phyloP scores from a whole-genome alignment of 1,139 yeast genomes.

The Hansenula sp. region DNA sequence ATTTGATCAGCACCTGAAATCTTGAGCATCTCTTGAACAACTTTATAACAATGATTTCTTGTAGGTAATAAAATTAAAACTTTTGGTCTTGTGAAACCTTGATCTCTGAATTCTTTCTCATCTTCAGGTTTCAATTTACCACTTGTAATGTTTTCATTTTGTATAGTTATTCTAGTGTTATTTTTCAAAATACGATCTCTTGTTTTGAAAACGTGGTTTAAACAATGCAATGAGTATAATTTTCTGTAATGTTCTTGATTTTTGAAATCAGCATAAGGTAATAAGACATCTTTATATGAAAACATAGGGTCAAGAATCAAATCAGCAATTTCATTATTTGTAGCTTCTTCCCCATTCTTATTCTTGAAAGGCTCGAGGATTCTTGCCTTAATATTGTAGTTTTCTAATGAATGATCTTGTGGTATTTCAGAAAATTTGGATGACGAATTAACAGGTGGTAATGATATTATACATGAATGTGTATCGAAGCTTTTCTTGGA shows the following conservation, averaged over 20 bases:
- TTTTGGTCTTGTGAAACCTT: constrained; percentile 93
- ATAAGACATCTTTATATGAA: constrained; percentile 67
- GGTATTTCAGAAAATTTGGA: constrained; percentile 11
- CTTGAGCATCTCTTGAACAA: constrained; percentile 58
- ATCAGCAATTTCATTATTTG: constrained; percentile 17
- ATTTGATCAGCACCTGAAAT: constrained; percentile 69
- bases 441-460: constrained; percentile 14
- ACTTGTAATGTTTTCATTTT: constrained; percentile 38
- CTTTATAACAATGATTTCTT: constrained; percentile 68
- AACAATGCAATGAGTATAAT: constrained; percentile 63
- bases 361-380: constrained; percentile 18
- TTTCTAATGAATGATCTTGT: constrained; percentile 19
- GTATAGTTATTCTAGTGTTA: constrained; percentile 50
- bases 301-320: constrained; percentile 57
- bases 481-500: constrained; percentile 6
- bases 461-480: constrained; percentile 11
- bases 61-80: constrained; percentile 82
- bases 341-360: constrained; percentile 19
- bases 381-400: constrained; percentile 31
- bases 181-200: constrained; percentile 78
- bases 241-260: constrained; percentile 50
- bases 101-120: constrained; percentile 73
- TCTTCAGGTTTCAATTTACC: constrained; percentile 34
- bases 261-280: constrained; percentile 48
- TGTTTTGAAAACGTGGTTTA: constrained; percentile 84